A percentile compares a stretch with the other conserved stretches of the same genome.
Conservation (phyloP, 768 basidiomycete genomes). For the Tylopilus rubrobrunneus region DNA sequence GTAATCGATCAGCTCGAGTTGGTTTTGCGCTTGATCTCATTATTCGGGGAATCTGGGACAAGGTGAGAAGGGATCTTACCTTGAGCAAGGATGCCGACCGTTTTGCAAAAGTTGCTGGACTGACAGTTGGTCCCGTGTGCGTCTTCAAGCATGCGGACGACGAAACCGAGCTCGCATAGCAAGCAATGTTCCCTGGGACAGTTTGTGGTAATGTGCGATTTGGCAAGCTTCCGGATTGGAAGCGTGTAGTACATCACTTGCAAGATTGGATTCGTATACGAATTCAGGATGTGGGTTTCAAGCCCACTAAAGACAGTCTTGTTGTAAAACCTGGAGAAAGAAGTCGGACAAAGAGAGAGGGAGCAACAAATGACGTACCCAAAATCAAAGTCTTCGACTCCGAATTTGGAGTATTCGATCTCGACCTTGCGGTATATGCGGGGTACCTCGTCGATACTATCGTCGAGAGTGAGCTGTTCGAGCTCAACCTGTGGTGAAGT, state of each 20-base stretch:
- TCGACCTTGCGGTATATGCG: constrained; percentile 87
- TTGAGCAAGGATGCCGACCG: constrained; percentile 84
- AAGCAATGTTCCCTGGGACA: constrained; percentile 91
- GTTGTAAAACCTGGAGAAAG: constrained; percentile 77
- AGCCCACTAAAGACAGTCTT: constrained; percentile 86
- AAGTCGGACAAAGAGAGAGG: background rate
- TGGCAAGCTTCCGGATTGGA: constrained; percentile 79
- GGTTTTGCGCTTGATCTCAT: constrained; percentile 51
- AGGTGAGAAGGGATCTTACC: constrained; percentile 40
- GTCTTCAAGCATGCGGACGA: constrained; percentile 93
- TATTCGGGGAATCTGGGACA: background rate
- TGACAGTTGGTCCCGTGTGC: constrained; percentile 94
- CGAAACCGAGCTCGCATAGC: constrained; percentile 91
- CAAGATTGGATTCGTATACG: constrained; percentile 88
- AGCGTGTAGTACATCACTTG: constrained; percentile 85
- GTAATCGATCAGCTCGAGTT: constrained; percentile 87
- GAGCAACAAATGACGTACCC: constrained; percentile 47
- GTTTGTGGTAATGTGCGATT: constrained; percentile 85
- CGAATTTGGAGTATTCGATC: constrained; percentile 98
- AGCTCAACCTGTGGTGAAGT: constrained; percentile 42
- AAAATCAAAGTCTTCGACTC: constrained; percentile 98
- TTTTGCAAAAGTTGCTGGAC: constrained; percentile 94
- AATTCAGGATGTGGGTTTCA: constrained; percentile 96
- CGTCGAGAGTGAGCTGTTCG: constrained; percentile 50
- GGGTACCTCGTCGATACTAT: constrained; percentile 60